phyloP scores from a whole-genome alignment of 2,329 filamentous ascomycete genomes.

The Botrytis tulipae region DNA sequence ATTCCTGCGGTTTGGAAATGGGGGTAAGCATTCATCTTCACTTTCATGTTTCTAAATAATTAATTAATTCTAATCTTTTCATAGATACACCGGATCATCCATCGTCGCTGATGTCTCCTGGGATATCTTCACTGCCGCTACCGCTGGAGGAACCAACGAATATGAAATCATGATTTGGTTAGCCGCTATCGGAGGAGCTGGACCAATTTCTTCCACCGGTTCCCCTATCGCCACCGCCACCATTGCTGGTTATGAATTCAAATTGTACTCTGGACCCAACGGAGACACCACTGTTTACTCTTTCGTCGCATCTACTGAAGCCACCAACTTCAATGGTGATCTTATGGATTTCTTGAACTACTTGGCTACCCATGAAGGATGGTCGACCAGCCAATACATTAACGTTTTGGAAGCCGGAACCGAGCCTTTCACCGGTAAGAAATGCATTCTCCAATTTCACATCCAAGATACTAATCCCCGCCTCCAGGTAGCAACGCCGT shows the following conservation, averaged over 20 bases:
- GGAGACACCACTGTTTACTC: conserved; percentile 59
- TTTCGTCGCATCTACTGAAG: conserved; percentile 50
- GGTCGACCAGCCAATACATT: conserved; percentile 51
- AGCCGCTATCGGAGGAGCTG: conserved; percentile 54
- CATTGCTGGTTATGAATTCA: conserved; percentile 54
- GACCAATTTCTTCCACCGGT: conserved; percentile 55
- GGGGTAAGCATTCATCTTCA: conserved; percentile 35
- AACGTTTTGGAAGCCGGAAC: conserved; percentile 54
- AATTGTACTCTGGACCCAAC: conserved; percentile 58
- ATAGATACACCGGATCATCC: conserved; percentile 47
- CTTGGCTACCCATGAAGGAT: conserved; percentile 48
- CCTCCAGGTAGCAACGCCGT: conserved; percentile 5
- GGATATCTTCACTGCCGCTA: conserved; percentile 56
- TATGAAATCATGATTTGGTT: conserved; percentile 69
- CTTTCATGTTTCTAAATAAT: no score
- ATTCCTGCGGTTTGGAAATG: conserved; percentile 44
- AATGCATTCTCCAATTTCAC: no score
- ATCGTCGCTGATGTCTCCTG: conserved; percentile 60
- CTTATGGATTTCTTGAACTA: conserved; percentile 57
- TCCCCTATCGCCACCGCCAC: conserved; percentile 52
- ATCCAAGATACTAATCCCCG: not conserved
- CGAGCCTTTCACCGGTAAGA: conserved; percentile 51
- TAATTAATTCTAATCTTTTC: conserved; percentile 1
- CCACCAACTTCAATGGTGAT: conserved; percentile 55
- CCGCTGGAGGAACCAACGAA: conserved; percentile 47